Conservation (phyloP, 2,329 filamentous ascomycete species). For the Cercospora janseana region DNA sequence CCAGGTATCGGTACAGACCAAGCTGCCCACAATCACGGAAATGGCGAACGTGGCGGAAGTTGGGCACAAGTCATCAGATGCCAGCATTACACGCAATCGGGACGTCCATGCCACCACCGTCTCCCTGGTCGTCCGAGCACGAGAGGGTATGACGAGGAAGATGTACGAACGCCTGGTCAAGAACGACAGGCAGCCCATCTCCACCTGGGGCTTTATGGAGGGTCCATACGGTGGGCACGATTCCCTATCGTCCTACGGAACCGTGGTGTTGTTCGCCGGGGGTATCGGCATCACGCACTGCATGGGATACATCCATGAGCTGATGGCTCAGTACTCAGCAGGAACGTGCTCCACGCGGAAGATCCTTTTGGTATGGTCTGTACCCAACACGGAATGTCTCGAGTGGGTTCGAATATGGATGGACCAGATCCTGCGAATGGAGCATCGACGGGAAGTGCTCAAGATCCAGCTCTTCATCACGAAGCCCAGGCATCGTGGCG, state of each 20-base stretch:
- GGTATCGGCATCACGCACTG: conserved; percentile 80
- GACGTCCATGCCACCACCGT: conserved; percentile 49
- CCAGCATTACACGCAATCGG: conserved; percentile 29
- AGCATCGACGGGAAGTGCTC: conserved; percentile 58
- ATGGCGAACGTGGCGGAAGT: conserved; percentile 23
- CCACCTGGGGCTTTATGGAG: conserved; percentile 67
- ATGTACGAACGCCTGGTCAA: conserved; percentile 67
- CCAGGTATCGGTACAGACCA: conserved; percentile 11
- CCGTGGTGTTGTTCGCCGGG: conserved; percentile 74
- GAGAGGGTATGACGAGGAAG: conserved; percentile 69
- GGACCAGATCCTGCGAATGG: conserved; percentile 62
- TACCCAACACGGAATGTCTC: conserved; percentile 67
- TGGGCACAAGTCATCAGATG: conserved; percentile 19
- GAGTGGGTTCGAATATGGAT: conserved; percentile 66
- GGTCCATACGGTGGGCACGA: conserved; percentile 74
- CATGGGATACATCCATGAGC: conserved; percentile 70
- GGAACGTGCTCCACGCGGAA: conserved; percentile 69
- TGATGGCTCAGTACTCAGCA: conserved; percentile 66
- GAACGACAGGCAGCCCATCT: conserved; percentile 60
- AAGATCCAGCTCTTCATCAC: conserved; percentile 63
- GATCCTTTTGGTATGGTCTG: conserved; percentile 73
- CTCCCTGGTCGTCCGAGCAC: conserved; percentile 69
- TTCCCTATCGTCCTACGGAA: conserved; percentile 71
- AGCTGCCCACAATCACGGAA: conserved; percentile 16
- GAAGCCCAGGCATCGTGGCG: conserved; percentile 54